These are phyloP conservation scores for Thielaviopsis euricoi DNA, from an alignment of 2,329 filamentous ascomycete genomes.

Conservation along the genomic window DNA sequence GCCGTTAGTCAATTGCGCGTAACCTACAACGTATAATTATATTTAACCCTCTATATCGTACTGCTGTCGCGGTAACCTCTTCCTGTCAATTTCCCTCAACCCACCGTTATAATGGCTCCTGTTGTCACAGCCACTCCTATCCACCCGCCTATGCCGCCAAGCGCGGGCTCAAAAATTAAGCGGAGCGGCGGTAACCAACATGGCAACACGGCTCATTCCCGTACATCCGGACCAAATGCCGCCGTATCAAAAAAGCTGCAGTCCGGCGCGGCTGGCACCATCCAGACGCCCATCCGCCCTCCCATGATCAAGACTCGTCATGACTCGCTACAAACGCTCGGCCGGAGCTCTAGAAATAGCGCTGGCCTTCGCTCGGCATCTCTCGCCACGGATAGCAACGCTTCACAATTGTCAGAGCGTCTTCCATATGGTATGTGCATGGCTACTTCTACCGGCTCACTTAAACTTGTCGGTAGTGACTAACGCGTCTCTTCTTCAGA, in stretches of 20 bases:
- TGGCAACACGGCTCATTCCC: slow-evolving; percentile 41
- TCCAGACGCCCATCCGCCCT: slow-evolving; percentile 8
- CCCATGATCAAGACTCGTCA: slow-evolving; percentile 8
- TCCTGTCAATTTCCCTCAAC: neutral
- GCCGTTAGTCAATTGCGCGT: neutral
- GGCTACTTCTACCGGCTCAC: neutral
- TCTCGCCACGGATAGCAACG: slow-evolving; percentile 25
- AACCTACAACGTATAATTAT: neutral
- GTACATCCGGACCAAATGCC: slow-evolving; percentile 41
- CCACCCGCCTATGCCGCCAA: slow-evolving; percentile 19
- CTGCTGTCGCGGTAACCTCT: neutral
- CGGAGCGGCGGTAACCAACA: slow-evolving; percentile 51
- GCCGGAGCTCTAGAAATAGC: slow-evolving; percentile 34
- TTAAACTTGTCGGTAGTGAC: slow-evolving; percentile 13
- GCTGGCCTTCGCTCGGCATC: slow-evolving; percentile 32
- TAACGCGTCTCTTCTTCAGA: slow-evolving; percentile 30
- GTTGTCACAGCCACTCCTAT: slow-evolving; percentile 32
- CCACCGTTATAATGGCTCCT: slow-evolving; percentile 31
- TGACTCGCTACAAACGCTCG: slow-evolving; percentile 30
- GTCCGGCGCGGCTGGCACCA: neutral
- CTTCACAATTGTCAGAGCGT: slow-evolving; percentile 25
- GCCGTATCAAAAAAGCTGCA: slow-evolving; percentile 39
- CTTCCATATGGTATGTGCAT: slow-evolving; percentile 33
- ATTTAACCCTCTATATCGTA: neutral
- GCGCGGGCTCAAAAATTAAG: slow-evolving; percentile 41